Percentiles rank a stretch among this genome's conserved stretches.
Evolutionary conservation across 441 rosid species (phyloP).

Genomic region (Flueggea neowawraea): DNA sequence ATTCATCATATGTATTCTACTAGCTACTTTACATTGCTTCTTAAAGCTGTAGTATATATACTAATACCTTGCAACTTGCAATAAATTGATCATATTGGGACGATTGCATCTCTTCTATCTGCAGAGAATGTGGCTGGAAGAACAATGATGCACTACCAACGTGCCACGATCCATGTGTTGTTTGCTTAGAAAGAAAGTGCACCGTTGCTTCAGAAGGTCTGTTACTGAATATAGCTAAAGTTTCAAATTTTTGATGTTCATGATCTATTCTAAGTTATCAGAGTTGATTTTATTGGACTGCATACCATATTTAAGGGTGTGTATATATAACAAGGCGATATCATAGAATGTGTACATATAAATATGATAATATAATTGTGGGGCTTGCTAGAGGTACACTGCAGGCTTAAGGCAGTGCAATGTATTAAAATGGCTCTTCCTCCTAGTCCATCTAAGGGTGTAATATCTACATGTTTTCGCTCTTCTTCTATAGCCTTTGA

Average conservation of each 20-base stretch:
- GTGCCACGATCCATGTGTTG: slow-evolving; percentile 76
- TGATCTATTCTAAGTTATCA: neutral
- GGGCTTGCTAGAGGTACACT: too few species aligned
- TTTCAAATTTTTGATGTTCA: neutral
- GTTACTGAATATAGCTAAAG: slow-evolving; percentile 1
- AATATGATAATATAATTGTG: too few species aligned
- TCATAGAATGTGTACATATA: too few species aligned
- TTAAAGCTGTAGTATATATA: too few species aligned
- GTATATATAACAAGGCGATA: too few species aligned
- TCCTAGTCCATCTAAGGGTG: too few species aligned
- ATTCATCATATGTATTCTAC: too few species aligned
- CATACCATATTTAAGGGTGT: neutral
- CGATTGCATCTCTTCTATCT: slow-evolving; percentile 1
- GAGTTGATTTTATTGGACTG: slow-evolving; percentile 3
- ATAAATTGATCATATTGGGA: neutral
- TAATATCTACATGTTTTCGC: too few species aligned
- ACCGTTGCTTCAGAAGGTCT: slow-evolving; percentile 85
- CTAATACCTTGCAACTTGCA: neutral
- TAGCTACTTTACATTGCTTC: too few species aligned
- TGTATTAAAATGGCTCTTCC: too few species aligned
- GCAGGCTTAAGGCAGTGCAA: too few species aligned
- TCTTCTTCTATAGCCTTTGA: too few species aligned
- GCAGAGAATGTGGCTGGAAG: slow-evolving; percentile 97
- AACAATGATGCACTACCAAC: slow-evolving; percentile 38
- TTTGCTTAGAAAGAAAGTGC: slow-evolving; percentile 84